Evolutionary conservation across 768 basidiomycete genomes (phyloP).

Genomic region (Trametes maxima): DNA sequence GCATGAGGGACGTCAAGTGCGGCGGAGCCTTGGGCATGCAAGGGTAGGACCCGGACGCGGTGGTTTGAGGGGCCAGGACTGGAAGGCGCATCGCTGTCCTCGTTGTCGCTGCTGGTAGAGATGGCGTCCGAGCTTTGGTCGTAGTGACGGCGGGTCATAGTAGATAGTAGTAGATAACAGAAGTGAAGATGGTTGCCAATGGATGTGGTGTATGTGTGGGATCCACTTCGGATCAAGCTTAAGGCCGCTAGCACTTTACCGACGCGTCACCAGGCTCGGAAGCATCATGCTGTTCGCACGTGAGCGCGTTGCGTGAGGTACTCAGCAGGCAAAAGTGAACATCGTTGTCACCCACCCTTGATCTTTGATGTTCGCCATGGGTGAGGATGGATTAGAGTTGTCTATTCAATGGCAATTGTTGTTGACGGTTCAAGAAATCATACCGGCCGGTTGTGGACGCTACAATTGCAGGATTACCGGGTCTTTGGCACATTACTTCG

Average conservation of each 20-base stretch:
- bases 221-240: background rate
- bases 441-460: no score
- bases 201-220: no score
- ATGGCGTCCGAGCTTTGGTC: background rate
- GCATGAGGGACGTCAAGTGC: conserved; percentile 35
- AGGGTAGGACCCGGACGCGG: background rate
- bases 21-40: conserved; percentile 30
- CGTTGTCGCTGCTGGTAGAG: conserved; percentile 4
- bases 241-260: background rate
- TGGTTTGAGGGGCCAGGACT: background rate
- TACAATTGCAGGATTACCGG: no score
- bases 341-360: background rate
- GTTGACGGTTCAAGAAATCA: no score
- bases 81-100: background rate
- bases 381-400: no score
- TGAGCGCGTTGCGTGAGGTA: background rate
- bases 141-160: background rate
- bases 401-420: no score
- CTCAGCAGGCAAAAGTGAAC: background rate
- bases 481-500: no score
- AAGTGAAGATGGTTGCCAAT: background rate
- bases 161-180: background rate
- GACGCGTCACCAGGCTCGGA: background rate
- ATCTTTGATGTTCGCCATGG: no score
- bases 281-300: no score